phyloP scores from a whole-genome alignment of 2,329 filamentous ascomycete genomes.

The Cordyceps cicadae region DNA sequence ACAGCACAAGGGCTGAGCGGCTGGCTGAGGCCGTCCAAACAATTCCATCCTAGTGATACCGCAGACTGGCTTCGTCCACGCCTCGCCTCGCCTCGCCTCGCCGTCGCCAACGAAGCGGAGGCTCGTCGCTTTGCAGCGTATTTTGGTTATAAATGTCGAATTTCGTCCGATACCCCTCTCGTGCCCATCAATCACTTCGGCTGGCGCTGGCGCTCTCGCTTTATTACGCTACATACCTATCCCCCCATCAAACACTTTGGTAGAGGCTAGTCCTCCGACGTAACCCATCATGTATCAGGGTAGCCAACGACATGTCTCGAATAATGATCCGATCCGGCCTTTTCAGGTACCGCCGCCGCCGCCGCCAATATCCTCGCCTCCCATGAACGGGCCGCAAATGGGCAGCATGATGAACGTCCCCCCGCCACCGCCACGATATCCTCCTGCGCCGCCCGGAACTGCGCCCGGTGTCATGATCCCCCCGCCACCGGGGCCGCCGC shows the following conservation, averaged over 20 bases:
- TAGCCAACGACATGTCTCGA: constrained; percentile 40
- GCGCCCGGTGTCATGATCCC: constrained; percentile 39
- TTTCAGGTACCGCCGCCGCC: constrained; percentile 50
- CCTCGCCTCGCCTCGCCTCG: neutral
- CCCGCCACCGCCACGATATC: constrained; percentile 48
- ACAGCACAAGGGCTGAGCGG: neutral
- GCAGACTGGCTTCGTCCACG: neutral
- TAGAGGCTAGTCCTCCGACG: neutral
- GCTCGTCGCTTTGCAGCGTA: neutral
- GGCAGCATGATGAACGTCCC: constrained; percentile 43
- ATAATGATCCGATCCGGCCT: constrained; percentile 40
- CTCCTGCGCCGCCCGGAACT: constrained; percentile 31
- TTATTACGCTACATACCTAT: neutral
- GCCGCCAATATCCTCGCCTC: constrained; percentile 47
- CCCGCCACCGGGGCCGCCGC: constrained; percentile 48
- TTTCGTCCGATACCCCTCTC: neutral
- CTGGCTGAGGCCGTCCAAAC: neutral
- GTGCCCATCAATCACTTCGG: neutral
- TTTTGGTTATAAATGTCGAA: neutral
- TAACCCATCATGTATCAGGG: constrained; percentile 45
- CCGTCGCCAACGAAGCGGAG: neutral
- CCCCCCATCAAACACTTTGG: neutral
- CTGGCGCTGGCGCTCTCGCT: neutral
- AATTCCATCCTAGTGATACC: neutral
- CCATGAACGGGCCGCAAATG: constrained; percentile 34